These are phyloP conservation scores for Plasmodium vivax DNA, from an alignment of 169 alveolate species.

Conservation along the genomic window DNA sequence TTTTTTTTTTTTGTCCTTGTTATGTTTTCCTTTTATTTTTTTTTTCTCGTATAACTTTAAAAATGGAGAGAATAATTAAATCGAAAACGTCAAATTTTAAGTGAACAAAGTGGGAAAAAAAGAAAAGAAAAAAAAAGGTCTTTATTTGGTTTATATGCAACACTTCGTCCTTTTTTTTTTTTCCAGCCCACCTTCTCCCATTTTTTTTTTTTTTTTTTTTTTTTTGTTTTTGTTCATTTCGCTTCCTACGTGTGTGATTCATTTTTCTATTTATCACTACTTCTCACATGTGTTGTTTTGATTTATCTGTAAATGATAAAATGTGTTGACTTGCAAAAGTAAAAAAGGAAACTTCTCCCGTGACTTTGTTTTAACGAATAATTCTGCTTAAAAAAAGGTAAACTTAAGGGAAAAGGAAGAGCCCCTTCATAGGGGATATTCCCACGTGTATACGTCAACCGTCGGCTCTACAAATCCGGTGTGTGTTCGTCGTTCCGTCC, in stretches of 20 bases:
- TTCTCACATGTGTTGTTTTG: neutral
- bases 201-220: neutral
- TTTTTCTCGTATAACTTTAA: slow-evolving; percentile 18
- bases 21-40: slow-evolving; percentile 26
- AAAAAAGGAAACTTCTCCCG: neutral
- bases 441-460: neutral
- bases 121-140: neutral
- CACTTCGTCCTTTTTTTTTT: neutral
- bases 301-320: neutral
- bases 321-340: neutral
- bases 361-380: slow-evolving; percentile 5
- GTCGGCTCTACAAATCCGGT: neutral
- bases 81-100: neutral
- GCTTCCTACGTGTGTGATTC: neutral
- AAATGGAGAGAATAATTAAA: slow-evolving; percentile 1
- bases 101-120: neutral
- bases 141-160: neutral
- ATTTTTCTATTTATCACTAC: neutral
- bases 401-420: neutral
- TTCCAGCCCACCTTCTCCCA: neutral
- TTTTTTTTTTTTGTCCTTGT: slow-evolving; percentile 12
- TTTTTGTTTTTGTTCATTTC: slow-evolving; percentile 4
- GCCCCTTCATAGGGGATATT: neutral
- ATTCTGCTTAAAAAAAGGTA: neutral
- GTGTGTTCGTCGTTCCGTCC: neutral